phyloP scores from a whole-genome alignment of 108 stramenopile species.

The Discostella pseudostelligera region DNA sequence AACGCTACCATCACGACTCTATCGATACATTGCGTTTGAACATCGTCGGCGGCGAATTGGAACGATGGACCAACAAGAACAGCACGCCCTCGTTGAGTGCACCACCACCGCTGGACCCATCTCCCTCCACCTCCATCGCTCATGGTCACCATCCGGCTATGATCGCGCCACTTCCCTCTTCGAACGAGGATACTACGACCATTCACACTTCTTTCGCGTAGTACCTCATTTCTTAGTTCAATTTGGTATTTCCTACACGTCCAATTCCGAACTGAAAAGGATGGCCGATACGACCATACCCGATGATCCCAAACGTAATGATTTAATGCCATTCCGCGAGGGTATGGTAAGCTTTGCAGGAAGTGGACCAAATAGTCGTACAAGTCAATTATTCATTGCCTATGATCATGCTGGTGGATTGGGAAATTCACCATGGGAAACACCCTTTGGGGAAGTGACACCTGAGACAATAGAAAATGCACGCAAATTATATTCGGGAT shows the following conservation, averaged over 20 bases:
- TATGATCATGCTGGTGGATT: constrained; percentile 53
- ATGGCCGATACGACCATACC: constrained; percentile 53
- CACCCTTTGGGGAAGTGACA: constrained; percentile 75
- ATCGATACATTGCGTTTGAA: no score
- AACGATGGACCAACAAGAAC: not conserved
- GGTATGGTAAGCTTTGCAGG: constrained; percentile 74
- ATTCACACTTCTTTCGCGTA: constrained; percentile 79
- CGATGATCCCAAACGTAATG: constrained; percentile 44
- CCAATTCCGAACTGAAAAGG: constrained; percentile 47
- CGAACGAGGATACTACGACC: constrained; percentile 77
- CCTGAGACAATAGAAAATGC: constrained; percentile 68
- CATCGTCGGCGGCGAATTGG: no score
- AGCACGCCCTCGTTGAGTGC: constrained; percentile 21
- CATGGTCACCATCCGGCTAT: constrained; percentile 88
- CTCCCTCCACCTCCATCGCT: constrained; percentile 38
- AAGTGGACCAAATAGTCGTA: constrained; percentile 66
- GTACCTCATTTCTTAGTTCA: constrained; percentile 87
- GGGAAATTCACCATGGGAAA: constrained; percentile 75
- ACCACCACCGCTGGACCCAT: constrained; percentile 47
- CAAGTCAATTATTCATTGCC: constrained; percentile 80
- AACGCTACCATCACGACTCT: no score
- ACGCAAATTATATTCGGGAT: constrained; percentile 58
- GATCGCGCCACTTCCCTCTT: constrained; percentile 84
- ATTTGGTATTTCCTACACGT: constrained; percentile 82
- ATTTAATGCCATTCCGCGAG: constrained; percentile 57